Evolutionary conservation across 2,329 filamentous ascomycete genomes (phyloP).

Genomic region (Purpureocillium takamizusanense): DNA sequence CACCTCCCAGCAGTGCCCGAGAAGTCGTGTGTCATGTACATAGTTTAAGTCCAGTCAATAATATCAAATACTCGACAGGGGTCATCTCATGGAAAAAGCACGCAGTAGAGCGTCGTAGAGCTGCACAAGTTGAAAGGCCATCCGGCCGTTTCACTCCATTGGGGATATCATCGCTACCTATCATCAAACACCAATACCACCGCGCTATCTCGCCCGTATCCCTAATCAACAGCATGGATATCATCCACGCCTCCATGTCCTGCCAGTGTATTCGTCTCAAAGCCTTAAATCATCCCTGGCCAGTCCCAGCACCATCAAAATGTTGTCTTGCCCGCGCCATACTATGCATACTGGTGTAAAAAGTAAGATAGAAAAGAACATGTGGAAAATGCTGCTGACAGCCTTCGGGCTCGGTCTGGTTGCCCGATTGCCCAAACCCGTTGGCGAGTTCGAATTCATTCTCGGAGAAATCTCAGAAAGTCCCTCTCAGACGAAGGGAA

Average conservation of each 20-base stretch:
- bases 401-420: background rate
- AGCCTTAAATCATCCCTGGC: no score
- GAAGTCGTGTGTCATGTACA: background rate
- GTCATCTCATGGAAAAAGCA: no score
- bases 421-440: no score
- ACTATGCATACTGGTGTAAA: background rate
- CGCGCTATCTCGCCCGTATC: background rate
- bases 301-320: background rate
- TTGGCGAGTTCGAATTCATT: no score
- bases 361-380: background rate
- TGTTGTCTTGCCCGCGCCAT: background rate
- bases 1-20: background rate
- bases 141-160: background rate
- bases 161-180: background rate
- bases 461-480: no score
- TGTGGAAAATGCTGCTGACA: background rate
- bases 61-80: no score
- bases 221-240: background rate
- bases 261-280: no score
- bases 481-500: no score
- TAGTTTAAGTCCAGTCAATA: background rate
- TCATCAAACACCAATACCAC: background rate
- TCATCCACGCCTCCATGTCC: no score
- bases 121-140: no score
- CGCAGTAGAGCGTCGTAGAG: no score